Percentiles rank a stretch among this genome's conserved stretches.
These are phyloP conservation scores for Penicillium alfredii DNA, from an alignment of 495 filamentous ascomycete species.

Conservation along the genomic window DNA sequence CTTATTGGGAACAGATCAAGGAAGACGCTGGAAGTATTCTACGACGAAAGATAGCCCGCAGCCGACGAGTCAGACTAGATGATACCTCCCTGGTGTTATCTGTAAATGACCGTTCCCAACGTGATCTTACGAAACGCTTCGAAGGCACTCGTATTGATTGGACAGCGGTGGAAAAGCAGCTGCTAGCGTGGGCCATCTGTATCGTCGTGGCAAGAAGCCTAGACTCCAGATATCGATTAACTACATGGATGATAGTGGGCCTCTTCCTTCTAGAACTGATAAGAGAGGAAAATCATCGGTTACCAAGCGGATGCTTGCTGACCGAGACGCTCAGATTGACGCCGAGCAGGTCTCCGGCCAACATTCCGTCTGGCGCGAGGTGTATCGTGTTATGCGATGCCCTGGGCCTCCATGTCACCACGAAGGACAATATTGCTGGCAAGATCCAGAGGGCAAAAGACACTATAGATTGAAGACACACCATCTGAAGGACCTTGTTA, in stretches of 20 bases:
- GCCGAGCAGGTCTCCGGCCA: slow-evolving; percentile 1
- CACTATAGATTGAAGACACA: slow-evolving; percentile 15
- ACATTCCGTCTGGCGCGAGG: slow-evolving; percentile 1
- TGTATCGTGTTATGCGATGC: slow-evolving; percentile 4
- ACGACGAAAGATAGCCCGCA: no score
- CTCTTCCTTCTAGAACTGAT: slow-evolving; percentile 2
- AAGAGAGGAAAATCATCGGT: slow-evolving; percentile 3
- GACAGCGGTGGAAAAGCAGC: slow-evolving; percentile 12
- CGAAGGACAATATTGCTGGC: slow-evolving; percentile 4
- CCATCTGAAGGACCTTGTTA: slow-evolving; percentile 14
- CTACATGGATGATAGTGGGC: slow-evolving; percentile 10
- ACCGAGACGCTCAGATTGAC: slow-evolving; percentile 6
- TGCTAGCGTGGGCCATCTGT: slow-evolving; percentile 9
- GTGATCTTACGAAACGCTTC: slow-evolving; percentile 9
- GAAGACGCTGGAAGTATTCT: no score
- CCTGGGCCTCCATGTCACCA: neutral
- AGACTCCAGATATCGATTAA: slow-evolving; percentile 11
- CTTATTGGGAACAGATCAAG: no score
- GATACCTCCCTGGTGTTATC: no score
- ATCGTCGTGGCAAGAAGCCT: slow-evolving; percentile 14
- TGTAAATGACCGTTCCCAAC: no score
- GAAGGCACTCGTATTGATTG: slow-evolving; percentile 12
- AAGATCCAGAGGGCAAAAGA: slow-evolving; percentile 11
- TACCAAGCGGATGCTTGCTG: slow-evolving; percentile 6
- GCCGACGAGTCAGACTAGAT: no score